Conservation (phyloP, 2,329 filamentous ascomycete genomes). For the Claviceps monticola region DNA sequence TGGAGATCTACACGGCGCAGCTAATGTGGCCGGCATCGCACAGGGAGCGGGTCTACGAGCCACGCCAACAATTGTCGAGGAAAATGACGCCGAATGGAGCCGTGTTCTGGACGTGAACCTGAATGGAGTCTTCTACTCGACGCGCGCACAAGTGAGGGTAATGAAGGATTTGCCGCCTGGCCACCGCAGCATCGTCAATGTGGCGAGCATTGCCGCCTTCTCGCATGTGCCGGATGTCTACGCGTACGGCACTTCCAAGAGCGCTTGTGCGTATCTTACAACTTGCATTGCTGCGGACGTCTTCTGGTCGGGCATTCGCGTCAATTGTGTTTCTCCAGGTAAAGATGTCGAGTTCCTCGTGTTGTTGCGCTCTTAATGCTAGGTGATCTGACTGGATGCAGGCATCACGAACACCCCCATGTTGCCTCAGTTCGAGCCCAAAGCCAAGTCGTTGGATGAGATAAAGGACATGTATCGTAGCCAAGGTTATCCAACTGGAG, state of each 20-base stretch:
- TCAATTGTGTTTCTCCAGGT: conserved; percentile 1
- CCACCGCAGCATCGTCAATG: conserved; percentile 2
- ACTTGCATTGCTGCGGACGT: conserved; percentile 2
- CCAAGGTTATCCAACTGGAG: neutral
- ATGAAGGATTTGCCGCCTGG: neutral
- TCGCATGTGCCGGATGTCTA: conserved; percentile 3
- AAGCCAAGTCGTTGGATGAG: neutral
- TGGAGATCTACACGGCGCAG: conserved; percentile 1
- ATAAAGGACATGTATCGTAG: neutral
- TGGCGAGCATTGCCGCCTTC: conserved; percentile 1
- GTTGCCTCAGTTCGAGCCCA: neutral
- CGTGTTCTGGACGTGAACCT: conserved; percentile 1
- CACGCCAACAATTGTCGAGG: neutral
- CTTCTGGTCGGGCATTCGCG: neutral
- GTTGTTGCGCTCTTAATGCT: neutral
- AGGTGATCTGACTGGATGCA: neutral
- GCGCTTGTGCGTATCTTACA: conserved; percentile 1
- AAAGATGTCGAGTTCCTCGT: neutral
- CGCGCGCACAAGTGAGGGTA: neutral
- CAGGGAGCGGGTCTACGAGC: neutral
- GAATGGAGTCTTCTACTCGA: neutral
- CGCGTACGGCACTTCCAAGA: conserved; percentile 1
- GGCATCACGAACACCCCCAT: neutral
- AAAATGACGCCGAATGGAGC: neutral
- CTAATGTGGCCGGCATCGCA: conserved; percentile 1